Base-by-base conservation (phyloP, 768 basidiomycete genomes). In the Tylopilus balloui region DNA sequence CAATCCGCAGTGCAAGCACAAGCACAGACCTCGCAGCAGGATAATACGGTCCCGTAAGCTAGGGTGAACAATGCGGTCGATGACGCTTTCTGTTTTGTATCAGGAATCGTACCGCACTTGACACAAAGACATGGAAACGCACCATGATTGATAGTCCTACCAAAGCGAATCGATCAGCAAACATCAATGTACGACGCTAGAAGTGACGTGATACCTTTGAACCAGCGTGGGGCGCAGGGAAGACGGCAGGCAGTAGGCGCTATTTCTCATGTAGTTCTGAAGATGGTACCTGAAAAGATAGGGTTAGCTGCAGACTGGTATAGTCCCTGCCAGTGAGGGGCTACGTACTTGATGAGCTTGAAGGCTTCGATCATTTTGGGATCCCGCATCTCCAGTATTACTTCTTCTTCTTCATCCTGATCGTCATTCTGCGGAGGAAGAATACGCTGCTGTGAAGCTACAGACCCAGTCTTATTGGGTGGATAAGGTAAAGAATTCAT, bases 41-140 rank as follows among this genome's bases (percentile, higher is more conserved):
- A 97, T 96, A 77, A 95, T 86, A 28, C 91, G 79, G 59, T 96
- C 93, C 29, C 94, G 80, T 48, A 97, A 72, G 58, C 92, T 88
- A 40, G 94, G 88, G 69, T 93, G 89, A 50, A 91, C 77, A 40
- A 96, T 83, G 38, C 84, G 81, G 65, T 96, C 93, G 58, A 96
- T 91, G n/a, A 87, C 78, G 57, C 89, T 87, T 65, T 94, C 93
- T 92, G 61, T 11, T 59, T 39, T 7, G 38, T 40, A 41, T 55
- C 42, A 67, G 51, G 34, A 37, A 3, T 17, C 14, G 12, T 20
- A 35, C 39, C 25, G 39, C n/a, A 43, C 48, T 41, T 32, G 24
- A 29, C 46, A 44, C 9, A 47, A 17, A 5, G 24, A 34, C 50
- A 36, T 3, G n/a, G 7, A 44, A 47, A 64, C 76, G 41, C 53